Evolutionary conservation across 257 asterid species (phyloP).

Genomic region (Solanum chaucha): DNA sequence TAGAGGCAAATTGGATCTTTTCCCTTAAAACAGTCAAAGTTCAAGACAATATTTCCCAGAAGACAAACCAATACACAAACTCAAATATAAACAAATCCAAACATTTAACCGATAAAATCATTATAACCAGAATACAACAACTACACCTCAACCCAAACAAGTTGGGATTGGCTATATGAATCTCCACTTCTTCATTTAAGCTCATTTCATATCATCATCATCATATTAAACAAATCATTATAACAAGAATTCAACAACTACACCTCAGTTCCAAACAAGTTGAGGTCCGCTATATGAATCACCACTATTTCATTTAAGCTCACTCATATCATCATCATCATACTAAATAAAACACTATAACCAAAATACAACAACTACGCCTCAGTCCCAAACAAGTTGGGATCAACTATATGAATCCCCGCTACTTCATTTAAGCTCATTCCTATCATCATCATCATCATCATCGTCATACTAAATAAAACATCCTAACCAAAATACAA

Average conservation of each 20-base stretch:
- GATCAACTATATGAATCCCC: background rate
- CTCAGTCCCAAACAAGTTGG: background rate
- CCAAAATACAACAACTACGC: background rate
- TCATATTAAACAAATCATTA: background rate
- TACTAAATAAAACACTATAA: background rate
- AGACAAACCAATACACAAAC: background rate
- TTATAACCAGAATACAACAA: background rate
- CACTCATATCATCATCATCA: background rate
- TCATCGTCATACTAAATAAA: background rate
- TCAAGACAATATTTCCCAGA: background rate
- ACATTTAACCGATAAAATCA: background rate
- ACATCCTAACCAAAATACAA: background rate
- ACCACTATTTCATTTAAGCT: background rate
- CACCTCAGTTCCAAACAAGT: background rate
- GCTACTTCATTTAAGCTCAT: background rate
- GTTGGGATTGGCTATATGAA: background rate
- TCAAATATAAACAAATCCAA: background rate
- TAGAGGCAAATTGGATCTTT: background rate
- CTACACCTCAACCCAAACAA: background rate
- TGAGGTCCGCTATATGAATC: background rate
- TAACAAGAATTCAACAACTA: background rate
- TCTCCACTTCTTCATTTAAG: background rate
- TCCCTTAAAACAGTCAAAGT: background rate
- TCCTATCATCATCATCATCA: background rate
- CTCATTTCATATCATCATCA: background rate